Conservation (phyloP, 2,329 filamentous ascomycete genomes). For the Chaetomiaceae sp. region DNA sequence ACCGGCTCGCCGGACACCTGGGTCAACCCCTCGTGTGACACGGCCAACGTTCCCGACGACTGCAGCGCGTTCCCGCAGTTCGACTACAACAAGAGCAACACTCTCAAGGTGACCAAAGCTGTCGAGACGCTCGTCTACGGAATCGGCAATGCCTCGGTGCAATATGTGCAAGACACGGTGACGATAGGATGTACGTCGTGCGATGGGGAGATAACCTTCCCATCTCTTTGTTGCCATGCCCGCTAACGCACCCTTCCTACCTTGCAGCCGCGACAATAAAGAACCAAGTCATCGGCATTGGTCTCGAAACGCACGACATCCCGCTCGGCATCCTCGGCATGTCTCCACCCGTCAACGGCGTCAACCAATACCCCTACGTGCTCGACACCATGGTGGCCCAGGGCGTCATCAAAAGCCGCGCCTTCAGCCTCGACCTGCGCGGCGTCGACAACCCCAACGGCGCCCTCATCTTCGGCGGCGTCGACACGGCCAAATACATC, state of each 20-base stretch:
- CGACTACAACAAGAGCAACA: conserved; percentile 38
- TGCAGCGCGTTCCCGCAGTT: conserved; percentile 42
- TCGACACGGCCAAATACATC: conserved; percentile 49
- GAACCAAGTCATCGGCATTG: conserved; percentile 48
- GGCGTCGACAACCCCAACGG: conserved; percentile 39
- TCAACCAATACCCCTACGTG: conserved; percentile 46
- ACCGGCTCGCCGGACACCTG: conserved; percentile 53
- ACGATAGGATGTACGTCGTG: conserved; percentile 39
- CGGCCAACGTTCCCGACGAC: conserved; percentile 26
- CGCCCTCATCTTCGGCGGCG: conserved; percentile 49
- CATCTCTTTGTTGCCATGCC: neutral
- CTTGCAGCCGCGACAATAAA: conserved; percentile 33
- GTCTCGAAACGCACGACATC: conserved; percentile 41
- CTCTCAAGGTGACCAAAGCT: conserved; percentile 35
- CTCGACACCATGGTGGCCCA: conserved; percentile 45
- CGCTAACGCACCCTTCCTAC: neutral
- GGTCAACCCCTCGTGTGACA: conserved; percentile 48
- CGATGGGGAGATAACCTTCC: neutral
- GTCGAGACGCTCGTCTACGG: conserved; percentile 37
- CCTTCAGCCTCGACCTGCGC: conserved; percentile 48
- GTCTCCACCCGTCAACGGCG: conserved; percentile 39
- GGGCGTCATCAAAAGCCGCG: conserved; percentile 44
- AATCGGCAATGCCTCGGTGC: conserved; percentile 37
- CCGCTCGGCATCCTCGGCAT: conserved; percentile 50
- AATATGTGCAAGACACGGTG: conserved; percentile 44